phyloP scores from a whole-genome alignment of 352 stramenopile genomes.

The Globisporangium uncinulatum region DNA sequence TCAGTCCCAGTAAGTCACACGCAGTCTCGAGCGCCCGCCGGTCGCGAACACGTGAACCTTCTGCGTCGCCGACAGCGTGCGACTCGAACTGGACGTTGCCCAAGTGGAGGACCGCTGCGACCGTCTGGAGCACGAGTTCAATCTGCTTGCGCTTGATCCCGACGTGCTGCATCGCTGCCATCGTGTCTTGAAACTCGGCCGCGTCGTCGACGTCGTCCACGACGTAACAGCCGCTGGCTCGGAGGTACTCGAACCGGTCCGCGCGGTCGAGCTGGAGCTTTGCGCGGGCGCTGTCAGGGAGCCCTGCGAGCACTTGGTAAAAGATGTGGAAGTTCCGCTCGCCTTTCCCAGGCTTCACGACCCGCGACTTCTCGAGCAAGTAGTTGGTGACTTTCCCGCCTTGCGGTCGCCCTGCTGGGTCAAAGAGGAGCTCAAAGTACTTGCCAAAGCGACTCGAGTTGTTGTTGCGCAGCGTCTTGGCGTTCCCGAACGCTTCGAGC shows the following conservation, averaged over 20 bases:
- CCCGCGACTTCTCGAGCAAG: constrained; percentile 20
- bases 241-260: constrained; percentile 86
- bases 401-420: constrained; percentile 72
- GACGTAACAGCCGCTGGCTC: constrained; percentile 81
- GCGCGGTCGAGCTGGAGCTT: constrained; percentile 70
- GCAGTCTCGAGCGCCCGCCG: constrained; percentile 53
- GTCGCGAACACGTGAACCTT: constrained; percentile 54
- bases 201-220: constrained; percentile 92
- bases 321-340: constrained; percentile 96
- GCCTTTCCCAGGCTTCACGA: constrained; percentile 47
- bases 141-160: constrained; percentile 88
- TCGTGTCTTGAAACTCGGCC: constrained; percentile 83
- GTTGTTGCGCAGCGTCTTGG: constrained; percentile 93
- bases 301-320: constrained; percentile 86
- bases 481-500: constrained; percentile 91
- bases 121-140: constrained; percentile 81
- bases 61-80: constrained; percentile 58
- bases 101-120: constrained; percentile 74
- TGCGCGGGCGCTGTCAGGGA: constrained; percentile 47
- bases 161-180: constrained; percentile 85
- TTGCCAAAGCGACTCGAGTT: constrained; percentile 96
- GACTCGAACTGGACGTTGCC: constrained; percentile 64
- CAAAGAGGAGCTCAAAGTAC: constrained; percentile 94
- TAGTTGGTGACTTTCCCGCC: constrained; percentile 87
- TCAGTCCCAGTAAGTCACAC: constrained; percentile 59